Evolutionary conservation across 192 early-diverging fungal genomes (phyloP).

Genomic region (Coemansia sp.): DNA sequence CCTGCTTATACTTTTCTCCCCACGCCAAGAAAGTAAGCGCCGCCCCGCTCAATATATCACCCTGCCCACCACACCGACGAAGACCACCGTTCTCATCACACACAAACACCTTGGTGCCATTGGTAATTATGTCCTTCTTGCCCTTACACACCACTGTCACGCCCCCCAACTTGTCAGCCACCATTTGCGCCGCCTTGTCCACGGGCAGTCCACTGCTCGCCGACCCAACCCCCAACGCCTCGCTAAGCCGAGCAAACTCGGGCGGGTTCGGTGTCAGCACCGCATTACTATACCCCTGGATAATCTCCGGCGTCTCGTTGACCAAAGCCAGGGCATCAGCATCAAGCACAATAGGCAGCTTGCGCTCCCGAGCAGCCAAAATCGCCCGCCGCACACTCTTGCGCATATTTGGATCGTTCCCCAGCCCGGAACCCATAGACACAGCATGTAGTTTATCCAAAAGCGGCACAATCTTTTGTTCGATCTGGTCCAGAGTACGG

Average conservation of each 20-base stretch:
- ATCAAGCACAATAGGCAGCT: conserved; percentile 81
- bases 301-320: conserved; percentile 59
- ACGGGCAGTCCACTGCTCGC: conserved; percentile 15
- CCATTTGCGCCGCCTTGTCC: conserved; percentile 33
- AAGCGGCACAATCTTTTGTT: conserved; percentile 46
- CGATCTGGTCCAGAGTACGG: conserved; percentile 29
- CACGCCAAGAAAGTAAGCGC: conserved; percentile 84
- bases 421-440: conserved; percentile 88
- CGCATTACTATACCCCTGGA: conserved; percentile 65
- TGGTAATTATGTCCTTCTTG: conserved; percentile 62
- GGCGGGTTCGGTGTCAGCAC: conserved; percentile 85
- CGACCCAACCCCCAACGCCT: conserved; percentile 47
- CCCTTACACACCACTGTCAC: conserved; percentile 83
- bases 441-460: conserved; percentile 75
- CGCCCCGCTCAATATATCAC: conserved; percentile 84
- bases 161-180: conserved; percentile 67
- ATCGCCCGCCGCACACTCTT: conserved; percentile 64
- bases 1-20: conserved; percentile 60
- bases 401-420: conserved; percentile 65
- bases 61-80: conserved; percentile 92
- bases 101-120: conserved; percentile 58
- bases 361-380: conserved; percentile 52
- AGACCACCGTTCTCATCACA: conserved; percentile 66
- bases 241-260: conserved; percentile 77
- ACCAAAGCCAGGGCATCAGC: conserved; percentile 87